Evolutionary conservation across 805 yeast genomes (phyloP).

Genomic region (Candida loeiensis): DNA sequence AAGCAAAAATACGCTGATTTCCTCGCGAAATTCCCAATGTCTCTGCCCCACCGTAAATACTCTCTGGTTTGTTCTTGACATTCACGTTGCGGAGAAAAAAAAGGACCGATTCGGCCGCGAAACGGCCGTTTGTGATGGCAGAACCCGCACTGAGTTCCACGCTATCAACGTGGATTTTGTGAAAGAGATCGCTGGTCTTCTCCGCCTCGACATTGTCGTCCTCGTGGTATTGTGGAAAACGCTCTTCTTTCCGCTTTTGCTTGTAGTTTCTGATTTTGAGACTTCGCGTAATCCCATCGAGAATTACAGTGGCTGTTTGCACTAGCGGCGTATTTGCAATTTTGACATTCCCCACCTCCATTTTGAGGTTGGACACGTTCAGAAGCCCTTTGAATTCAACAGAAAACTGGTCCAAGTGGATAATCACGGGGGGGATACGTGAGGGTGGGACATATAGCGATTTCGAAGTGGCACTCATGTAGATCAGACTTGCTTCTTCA

Average conservation of each 20-base stretch:
- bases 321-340: slow-evolving; percentile 44
- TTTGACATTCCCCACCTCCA: slow-evolving; percentile 39
- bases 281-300: slow-evolving; percentile 36
- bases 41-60: slow-evolving; percentile 49
- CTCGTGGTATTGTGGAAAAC: slow-evolving; percentile 25
- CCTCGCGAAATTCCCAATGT: slow-evolving; percentile 24
- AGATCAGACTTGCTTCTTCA: slow-evolving; percentile 66
- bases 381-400: slow-evolving; percentile 49
- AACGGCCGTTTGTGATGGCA: slow-evolving; percentile 31
- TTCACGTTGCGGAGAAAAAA: slow-evolving; percentile 26
- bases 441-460: slow-evolving; percentile 21
- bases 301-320: slow-evolving; percentile 32
- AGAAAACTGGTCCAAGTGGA: slow-evolving; percentile 33
- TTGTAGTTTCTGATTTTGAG: slow-evolving; percentile 32
- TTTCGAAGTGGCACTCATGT: slow-evolving; percentile 76
- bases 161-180: slow-evolving; percentile 34
- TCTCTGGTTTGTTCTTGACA: slow-evolving; percentile 40
- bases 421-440: slow-evolving; percentile 19
- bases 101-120: slow-evolving; percentile 28
- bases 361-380: slow-evolving; percentile 29
- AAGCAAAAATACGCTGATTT: slow-evolving; percentile 25
- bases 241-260: slow-evolving; percentile 16
- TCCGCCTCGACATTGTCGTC: slow-evolving; percentile 10
- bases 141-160: slow-evolving; percentile 46
- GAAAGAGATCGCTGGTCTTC: slow-evolving; percentile 23